Evolutionary conservation across 441 rosid genomes (phyloP).

Genomic region (Populus tomentosa): DNA sequence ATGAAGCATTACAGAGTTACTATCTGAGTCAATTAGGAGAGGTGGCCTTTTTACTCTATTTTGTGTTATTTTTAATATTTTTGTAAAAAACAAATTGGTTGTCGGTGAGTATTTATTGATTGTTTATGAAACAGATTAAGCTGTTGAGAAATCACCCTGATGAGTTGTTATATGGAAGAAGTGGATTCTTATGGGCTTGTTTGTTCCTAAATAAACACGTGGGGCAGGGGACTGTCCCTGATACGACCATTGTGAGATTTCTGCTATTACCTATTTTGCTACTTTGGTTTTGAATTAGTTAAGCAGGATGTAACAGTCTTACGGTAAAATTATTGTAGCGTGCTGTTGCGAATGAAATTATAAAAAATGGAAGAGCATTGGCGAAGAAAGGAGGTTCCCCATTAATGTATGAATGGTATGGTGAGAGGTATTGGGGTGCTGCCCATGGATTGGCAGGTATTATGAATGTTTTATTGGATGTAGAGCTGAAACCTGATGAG

Average conservation of each 20-base stretch:
- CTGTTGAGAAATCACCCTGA: conserved; percentile 39
- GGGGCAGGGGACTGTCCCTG: conserved; percentile 41
- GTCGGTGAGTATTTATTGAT: background rate
- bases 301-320: background rate
- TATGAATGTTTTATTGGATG: conserved; percentile 65
- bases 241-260: conserved; percentile 32
- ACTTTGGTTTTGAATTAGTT: background rate
- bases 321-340: conserved; percentile 29
- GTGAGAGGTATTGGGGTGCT: conserved; percentile 68
- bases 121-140: conserved; percentile 34
- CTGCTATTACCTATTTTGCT: background rate
- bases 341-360: conserved; percentile 42
- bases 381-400: conserved; percentile 53
- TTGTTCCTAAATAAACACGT: conserved; percentile 60
- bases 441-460: conserved; percentile 73
- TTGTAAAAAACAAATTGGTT: background rate
- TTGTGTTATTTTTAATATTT: background rate
- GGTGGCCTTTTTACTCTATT: conserved; percentile 27
- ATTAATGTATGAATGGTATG: conserved; percentile 72
- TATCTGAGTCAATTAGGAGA: conserved; percentile 45
- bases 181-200: conserved; percentile 66
- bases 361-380: conserved; percentile 43
- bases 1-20: conserved; percentile 34
- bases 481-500: conserved; percentile 49
- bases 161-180: conserved; percentile 57